phyloP scores from a whole-genome alignment of 768 basidiomycete species.

The Dioszegia hungarica region DNA sequence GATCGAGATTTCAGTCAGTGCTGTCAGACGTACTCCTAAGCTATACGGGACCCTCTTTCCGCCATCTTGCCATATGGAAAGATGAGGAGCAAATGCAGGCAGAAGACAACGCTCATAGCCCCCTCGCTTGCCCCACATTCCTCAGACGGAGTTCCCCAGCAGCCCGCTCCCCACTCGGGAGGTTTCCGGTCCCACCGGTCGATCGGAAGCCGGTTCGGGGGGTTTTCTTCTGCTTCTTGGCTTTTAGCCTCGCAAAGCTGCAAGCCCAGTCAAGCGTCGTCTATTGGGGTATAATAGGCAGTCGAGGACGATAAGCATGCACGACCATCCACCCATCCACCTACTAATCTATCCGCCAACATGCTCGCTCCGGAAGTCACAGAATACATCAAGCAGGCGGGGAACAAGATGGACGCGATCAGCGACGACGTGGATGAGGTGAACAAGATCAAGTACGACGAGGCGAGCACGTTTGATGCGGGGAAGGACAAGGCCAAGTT shows the following conservation, averaged over 20 bases:
- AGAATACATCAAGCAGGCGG: constrained; percentile 27
- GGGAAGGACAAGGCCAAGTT: constrained; percentile 45
- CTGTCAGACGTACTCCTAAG: too few species aligned
- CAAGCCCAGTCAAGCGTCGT: too few species aligned
- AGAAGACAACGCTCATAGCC: too few species aligned
- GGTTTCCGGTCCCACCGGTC: neutral
- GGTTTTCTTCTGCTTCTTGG: neutral
- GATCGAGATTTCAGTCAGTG: too few species aligned
- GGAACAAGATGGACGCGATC: constrained; percentile 34
- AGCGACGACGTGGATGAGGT: constrained; percentile 45
- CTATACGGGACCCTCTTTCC: too few species aligned
- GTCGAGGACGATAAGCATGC: neutral
- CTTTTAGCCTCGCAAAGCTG: neutral
- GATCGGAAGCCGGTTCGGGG: neutral
- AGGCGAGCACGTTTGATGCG: constrained; percentile 36
- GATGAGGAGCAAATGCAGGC: too few species aligned
- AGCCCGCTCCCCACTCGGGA: constrained; percentile 1
- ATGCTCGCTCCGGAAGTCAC: constrained; percentile 42
- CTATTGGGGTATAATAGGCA: too few species aligned
- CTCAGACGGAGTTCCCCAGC: too few species aligned
- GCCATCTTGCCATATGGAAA: too few species aligned
- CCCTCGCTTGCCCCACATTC: too few species aligned
- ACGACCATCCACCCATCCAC: neutral
- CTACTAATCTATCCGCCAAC: neutral
- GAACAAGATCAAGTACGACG: constrained; percentile 41